Evolutionary conservation across 1,284 basidiomycete species (phyloP), one percentile per base, ranked within the genome.

Genomic region (Meira miltonrushii): DNA sequence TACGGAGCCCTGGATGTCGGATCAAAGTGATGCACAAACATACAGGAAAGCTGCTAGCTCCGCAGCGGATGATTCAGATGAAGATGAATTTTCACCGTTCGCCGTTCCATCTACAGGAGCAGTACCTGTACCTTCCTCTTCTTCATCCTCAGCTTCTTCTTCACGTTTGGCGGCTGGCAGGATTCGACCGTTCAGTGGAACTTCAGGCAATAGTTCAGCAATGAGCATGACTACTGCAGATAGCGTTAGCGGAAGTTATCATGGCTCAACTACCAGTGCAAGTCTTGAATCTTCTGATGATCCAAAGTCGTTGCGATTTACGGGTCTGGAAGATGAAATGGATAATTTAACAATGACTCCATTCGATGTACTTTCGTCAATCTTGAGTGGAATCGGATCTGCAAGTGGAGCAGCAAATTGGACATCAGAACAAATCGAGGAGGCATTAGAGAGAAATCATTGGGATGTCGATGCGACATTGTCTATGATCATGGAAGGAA

Each of bases 391-490:
- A 28, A 51, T 37, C 7, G 23, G 19, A 33, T 48, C 54, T 1
- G 39, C 25, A 21, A n/a, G 57, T 12, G 69, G 66, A 11, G 60
- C 62, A n/a, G 59, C 71, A 9, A 59, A 65, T 47, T 74, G 72
- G 72, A 88, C 92, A 0, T 87, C 90, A 2, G 87, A 87, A 6
- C 92, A 96, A 74, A 84, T 97, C 2, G 94, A 97, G 79, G 92
- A 95, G 62, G 93, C 93, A 0, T 83, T 98, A 6, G 86, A 87
- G 23, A 83, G 85, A 55, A 88, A 91, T 65, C 89, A 86, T 2
- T 98, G 90, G 78, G 94, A 98, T 71, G 95, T 98, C 75, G 94
- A 98, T 72, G 84, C 85, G 48, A 88, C 94, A 7, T 93, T 97
- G 87, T 88, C 87, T 2, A 90, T 89, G 85, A 85, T 97, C 41